Conservation (phyloP, 2,329 filamentous ascomycete species). For the Ophiostoma pallidulum region DNA sequence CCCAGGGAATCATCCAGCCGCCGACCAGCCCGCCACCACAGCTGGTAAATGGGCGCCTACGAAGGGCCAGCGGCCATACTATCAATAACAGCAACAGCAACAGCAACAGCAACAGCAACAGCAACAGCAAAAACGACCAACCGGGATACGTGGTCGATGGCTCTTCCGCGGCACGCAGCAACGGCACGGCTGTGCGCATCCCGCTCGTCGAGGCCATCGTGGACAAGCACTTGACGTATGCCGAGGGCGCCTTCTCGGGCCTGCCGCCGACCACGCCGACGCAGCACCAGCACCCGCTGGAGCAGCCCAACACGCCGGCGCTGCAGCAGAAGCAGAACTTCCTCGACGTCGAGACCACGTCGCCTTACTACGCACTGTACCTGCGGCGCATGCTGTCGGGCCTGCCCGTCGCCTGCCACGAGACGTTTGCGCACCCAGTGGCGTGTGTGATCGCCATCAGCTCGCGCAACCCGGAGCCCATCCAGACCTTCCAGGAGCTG, state of each 20-base stretch:
- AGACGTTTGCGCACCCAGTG: constrained; percentile 91
- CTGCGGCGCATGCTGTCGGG: constrained; percentile 74
- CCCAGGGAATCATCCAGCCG: constrained; percentile 25
- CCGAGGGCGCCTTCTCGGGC: constrained; percentile 50
- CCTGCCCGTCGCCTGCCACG: constrained; percentile 68
- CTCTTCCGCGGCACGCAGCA: constrained; percentile 12
- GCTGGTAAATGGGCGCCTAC: not conserved
- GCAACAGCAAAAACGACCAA: constrained; percentile 14
- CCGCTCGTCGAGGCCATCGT: constrained; percentile 71
- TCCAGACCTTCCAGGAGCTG: constrained; percentile 75
- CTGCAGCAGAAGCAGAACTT: constrained; percentile 28
- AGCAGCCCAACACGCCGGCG: constrained; percentile 29
- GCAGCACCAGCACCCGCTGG: too few species aligned
- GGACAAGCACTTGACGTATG: constrained; percentile 66
- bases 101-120: not conserved
- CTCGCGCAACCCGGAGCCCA: constrained; percentile 71
- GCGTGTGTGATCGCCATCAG: constrained; percentile 93
- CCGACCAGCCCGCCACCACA: constrained; percentile 11
- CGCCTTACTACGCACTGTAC: constrained; percentile 79
- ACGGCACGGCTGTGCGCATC: constrained; percentile 35
- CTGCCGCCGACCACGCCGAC: constrained; percentile 21
- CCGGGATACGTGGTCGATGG: too few species aligned
- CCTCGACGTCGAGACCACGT: constrained; percentile 45
- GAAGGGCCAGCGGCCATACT: too few species aligned
- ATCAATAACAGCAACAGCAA: not conserved